Percentiles rank a stretch among this genome's conserved stretches.
These are phyloP conservation scores for Delitschia confertaspora DNA, from an alignment of 495 filamentous ascomycete species.

Conservation along the genomic window DNA sequence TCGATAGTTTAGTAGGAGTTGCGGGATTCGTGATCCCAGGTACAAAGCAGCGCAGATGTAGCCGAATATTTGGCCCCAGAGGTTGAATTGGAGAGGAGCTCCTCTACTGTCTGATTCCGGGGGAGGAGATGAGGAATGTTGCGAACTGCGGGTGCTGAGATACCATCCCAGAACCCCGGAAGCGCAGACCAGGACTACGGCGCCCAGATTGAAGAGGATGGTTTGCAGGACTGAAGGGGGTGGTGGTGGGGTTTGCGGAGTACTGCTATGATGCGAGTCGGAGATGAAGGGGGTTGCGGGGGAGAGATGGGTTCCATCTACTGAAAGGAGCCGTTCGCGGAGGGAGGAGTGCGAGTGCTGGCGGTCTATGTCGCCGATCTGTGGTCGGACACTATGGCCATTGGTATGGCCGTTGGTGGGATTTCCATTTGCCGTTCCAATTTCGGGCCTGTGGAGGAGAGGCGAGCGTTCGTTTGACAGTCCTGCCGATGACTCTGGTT, in stretches of 20 bases:
- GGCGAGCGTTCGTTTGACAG: conserved; percentile 18
- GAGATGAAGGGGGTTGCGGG: conserved; percentile 60
- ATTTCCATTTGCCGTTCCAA: conserved; percentile 5
- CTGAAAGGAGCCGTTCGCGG: conserved; percentile 42
- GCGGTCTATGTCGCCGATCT: conserved; percentile 18
- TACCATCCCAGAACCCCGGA: conserved; percentile 84
- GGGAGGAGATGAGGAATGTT: conserved; percentile 19
- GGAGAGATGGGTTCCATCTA: conserved; percentile 60
- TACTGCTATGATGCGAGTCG: conserved; percentile 2
- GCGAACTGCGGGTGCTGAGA: conserved; percentile 44
- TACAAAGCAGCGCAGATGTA: conserved; percentile 61
- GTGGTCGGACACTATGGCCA: too few relatives aligned
- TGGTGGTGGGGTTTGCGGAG: conserved; percentile 37
- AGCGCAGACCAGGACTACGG: conserved; percentile 67
- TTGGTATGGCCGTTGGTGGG: conserved; percentile 12
- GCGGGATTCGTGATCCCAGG: conserved; percentile 77
- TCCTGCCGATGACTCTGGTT: background rate
- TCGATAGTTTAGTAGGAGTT: conserved; percentile 80
- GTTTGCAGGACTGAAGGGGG: conserved; percentile 42
- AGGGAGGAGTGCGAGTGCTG: conserved; percentile 28
- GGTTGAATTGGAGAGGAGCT: conserved; percentile 56
- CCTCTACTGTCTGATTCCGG: conserved; percentile 23
- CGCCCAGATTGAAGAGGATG: conserved; percentile 59
- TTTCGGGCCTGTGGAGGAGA: conserved; percentile 26
- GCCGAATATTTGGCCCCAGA: conserved; percentile 52